phyloP scores from a whole-genome alignment of 1,284 basidiomycete genomes.

The Agroathelia rolfsii region DNA sequence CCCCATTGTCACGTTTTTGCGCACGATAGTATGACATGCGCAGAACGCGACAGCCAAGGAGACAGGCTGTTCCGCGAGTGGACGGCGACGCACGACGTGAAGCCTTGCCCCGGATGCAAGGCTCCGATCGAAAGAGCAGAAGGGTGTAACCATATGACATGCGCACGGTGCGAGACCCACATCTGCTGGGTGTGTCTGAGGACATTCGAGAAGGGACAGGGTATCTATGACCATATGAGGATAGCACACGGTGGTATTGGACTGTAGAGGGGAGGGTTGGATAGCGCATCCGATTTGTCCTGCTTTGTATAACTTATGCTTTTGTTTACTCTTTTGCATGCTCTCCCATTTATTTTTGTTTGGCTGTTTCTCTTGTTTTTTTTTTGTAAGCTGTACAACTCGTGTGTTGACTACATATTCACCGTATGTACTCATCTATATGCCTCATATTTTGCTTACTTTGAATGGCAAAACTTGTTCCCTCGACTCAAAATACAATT shows the following conservation, averaged over 20 bases:
- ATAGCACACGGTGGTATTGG: constrained; percentile 39
- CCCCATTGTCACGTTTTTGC: constrained; percentile 38
- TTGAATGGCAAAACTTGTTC: too few relatives aligned
- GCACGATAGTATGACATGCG: constrained; percentile 44
- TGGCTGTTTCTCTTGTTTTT: too few relatives aligned
- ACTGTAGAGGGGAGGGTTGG: too few relatives aligned
- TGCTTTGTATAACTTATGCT: too few relatives aligned
- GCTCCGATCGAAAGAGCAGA: constrained; percentile 56
- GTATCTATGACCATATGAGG: constrained; percentile 54
- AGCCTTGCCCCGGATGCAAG: constrained; percentile 60
- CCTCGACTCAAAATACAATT: too few relatives aligned
- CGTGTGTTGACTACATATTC: too few relatives aligned
- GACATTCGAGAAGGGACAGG: constrained; percentile 49
- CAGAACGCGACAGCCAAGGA: constrained; percentile 37
- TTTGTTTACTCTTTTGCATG: too few relatives aligned
- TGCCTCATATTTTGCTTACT: too few relatives aligned
- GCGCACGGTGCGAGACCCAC: constrained; percentile 57
- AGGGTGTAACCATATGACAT: constrained; percentile 72
- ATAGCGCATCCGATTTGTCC: too few relatives aligned
- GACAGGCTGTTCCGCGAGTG: constrained; percentile 50
- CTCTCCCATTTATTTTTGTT: too few relatives aligned
- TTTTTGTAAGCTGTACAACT: too few relatives aligned
- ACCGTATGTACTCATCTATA: too few relatives aligned
- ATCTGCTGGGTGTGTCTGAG: constrained; percentile 68
- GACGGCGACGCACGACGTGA: constrained; percentile 49